Evolutionary conservation across 306 rosid species (phyloP), one percentile per base, ranked within the genome.

Genomic region (Vigna angularis): DNA sequence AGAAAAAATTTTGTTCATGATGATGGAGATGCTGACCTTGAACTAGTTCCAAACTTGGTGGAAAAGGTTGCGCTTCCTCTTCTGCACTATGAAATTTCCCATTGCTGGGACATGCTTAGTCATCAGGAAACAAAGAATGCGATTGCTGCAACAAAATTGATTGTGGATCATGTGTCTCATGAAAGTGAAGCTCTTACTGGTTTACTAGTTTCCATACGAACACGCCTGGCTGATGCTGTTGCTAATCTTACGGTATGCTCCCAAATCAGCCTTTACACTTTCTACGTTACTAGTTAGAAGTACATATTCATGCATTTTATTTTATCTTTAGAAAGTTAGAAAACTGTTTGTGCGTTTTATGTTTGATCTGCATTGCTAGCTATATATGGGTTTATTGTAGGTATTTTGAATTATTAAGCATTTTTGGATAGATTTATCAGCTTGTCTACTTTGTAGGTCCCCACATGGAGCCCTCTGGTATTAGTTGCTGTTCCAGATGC

Each of bases 51-150:
- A 32, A 89, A 82, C 73, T 82, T 95, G 83, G 98, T 95, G 83
- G 98, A 92, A 77, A 92, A 91, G 88, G 91, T 95, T 72, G 98
- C 98, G 61, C 89, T 95, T 68, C 98, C 97, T 57, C 87, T 92
- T 86, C 90, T 95, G 85, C 98, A 89, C 72, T 88, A 89, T 65
- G 92, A 91, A 80, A 81, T 95, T 86, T 83, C 82, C 81, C 88
- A 91, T 77, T 95, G 98, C 80, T 95, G 98, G 98, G 96, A 95
- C 74, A 85, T 91, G 89, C 93, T 92, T 48, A 95, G 98, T 81
- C 87, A 86, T 14, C 86, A 62, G 49, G 97, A 95, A 83, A 90
- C 98, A 15, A 63, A 69, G 59, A 92, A 92, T 67, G 96, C 92
- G 8, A 92, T 90, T 82, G 82, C 87, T 72, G 96, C 98, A 44